phyloP scores from a whole-genome alignment of 2,329 filamentous ascomycete species.

The Fusarium sp. region DNA sequence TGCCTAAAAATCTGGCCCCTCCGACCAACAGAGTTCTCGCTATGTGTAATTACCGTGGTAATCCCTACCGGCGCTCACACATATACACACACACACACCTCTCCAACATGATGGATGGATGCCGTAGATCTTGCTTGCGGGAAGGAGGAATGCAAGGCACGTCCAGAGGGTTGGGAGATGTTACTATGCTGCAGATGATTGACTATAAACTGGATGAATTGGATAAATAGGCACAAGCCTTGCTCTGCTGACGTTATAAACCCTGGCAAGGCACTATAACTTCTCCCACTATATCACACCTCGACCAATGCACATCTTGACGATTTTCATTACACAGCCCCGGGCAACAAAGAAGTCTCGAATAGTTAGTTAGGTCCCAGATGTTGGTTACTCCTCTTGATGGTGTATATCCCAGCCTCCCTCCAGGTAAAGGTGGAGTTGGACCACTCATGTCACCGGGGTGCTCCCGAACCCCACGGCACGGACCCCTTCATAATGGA shows the following conservation, averaged over 20 bases:
- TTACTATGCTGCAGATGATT: background rate
- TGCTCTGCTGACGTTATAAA: background rate
- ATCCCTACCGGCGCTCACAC: background rate
- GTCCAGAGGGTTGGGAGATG: background rate
- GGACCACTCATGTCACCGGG: slow-evolving; percentile 17
- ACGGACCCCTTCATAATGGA: background rate
- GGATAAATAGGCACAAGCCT: background rate
- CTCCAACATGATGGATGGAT: background rate
- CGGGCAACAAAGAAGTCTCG: slow-evolving; percentile 4
- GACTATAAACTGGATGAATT: background rate
- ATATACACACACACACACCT: too few species aligned
- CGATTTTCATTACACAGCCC: slow-evolving; percentile 23
- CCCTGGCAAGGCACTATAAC: background rate
- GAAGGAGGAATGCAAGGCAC: slow-evolving; percentile 28
- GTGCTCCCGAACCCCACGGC: background rate
- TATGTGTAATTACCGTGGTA: background rate
- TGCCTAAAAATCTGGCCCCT: slow-evolving; percentile 32
- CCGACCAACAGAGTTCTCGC: background rate
- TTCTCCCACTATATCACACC: slow-evolving; percentile 6
- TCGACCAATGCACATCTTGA: slow-evolving; percentile 15
- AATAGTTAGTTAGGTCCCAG: background rate
- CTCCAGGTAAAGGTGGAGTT: slow-evolving; percentile 29
- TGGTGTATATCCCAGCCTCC: slow-evolving; percentile 13
- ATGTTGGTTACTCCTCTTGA: slow-evolving; percentile 1
- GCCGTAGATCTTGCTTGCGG: slow-evolving; percentile 16